Percentiles rank a stretch among this genome's conserved stretches.
These are phyloP conservation scores for Cornus florida DNA, from an alignment of 148 eudicot genomes.

Conservation along the genomic window DNA sequence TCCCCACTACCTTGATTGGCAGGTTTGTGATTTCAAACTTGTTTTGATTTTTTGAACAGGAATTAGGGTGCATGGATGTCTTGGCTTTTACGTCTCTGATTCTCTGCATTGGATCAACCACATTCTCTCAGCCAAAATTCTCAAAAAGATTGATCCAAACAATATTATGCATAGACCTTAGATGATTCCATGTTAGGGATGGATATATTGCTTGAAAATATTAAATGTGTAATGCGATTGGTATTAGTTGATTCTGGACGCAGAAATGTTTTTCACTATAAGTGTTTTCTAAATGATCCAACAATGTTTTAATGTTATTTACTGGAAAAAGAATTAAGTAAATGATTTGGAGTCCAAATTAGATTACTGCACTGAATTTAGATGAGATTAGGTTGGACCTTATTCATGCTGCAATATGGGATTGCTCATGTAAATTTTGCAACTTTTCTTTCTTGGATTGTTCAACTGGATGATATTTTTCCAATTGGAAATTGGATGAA, in stretches of 20 bases:
- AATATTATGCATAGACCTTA: not conserved
- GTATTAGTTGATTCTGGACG: too few species aligned
- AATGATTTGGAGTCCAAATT: not conserved
- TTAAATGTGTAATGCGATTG: not conserved
- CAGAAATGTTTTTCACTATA: not conserved
- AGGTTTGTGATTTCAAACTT: slow-evolving; percentile 57
- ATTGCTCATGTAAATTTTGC: not conserved
- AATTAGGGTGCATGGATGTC: not conserved
- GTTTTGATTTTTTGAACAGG: not conserved
- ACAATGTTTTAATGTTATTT: not conserved
- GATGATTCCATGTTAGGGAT: not conserved
- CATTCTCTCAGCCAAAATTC: not conserved
- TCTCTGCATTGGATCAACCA: not conserved
- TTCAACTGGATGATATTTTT: not conserved
- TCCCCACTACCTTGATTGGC: slow-evolving; percentile 85
- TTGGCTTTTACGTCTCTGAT: not conserved
- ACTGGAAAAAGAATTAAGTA: too few species aligned
- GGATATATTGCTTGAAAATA: not conserved
- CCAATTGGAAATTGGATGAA: not conserved
- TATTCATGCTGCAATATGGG: not conserved
- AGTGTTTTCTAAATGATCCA: slow-evolving; percentile 1
- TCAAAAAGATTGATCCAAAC: not conserved
- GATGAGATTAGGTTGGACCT: slow-evolving; percentile 3
- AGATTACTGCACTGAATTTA: not conserved
- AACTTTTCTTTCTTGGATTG: not conserved